phyloP scores from a whole-genome alignment of 2,329 filamentous ascomycete species.

The Corniculantispora saksenae region DNA sequence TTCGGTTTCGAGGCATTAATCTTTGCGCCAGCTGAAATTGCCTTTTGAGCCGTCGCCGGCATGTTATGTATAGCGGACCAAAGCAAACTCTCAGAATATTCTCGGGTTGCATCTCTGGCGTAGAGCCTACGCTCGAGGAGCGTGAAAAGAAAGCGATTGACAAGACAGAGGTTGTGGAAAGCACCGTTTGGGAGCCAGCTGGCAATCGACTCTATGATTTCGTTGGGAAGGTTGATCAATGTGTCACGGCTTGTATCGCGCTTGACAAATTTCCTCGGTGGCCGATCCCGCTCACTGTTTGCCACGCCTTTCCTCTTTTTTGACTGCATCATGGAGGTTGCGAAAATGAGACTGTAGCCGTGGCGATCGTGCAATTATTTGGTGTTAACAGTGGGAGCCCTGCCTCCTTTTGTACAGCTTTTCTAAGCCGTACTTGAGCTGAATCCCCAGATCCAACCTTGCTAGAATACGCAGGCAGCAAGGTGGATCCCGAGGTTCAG shows the following conservation, averaged over 20 bases:
- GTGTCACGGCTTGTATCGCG: background rate
- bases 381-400: too few species aligned
- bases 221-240: background rate
- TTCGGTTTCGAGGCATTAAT: background rate
- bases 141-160: background rate
- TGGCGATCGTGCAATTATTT: too few species aligned
- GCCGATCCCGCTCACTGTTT: too few species aligned
- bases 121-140: background rate
- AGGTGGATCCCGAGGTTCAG: too few species aligned
- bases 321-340: background rate
- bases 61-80: background rate
- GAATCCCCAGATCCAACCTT: too few species aligned
- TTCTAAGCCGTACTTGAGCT: too few species aligned
- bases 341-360: background rate
- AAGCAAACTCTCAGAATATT: background rate
- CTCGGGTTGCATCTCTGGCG: background rate
- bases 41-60: background rate
- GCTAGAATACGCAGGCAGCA: too few species aligned
- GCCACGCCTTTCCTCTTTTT: background rate
- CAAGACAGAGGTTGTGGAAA: background rate
- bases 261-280: background rate
- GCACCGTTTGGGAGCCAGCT: background rate
- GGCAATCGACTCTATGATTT: background rate
- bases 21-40: slow-evolving; percentile 2
- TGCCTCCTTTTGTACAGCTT: background rate